Evolutionary conservation across 2,329 filamentous ascomycete species (phyloP).

Genomic region (Fusarium veterinarium): DNA sequence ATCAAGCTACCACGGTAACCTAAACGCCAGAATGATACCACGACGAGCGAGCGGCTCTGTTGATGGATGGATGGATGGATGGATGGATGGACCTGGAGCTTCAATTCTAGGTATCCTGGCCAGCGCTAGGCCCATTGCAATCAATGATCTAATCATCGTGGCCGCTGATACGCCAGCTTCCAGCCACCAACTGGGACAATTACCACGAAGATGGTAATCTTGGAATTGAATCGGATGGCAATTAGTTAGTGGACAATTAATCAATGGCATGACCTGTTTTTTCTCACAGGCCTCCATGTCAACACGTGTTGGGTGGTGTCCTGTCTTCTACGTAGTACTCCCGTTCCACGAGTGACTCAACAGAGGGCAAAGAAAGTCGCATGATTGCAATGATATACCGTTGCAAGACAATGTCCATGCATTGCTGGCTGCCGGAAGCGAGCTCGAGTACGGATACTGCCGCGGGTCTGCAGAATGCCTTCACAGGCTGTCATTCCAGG

Average conservation of each 20-base stretch:
- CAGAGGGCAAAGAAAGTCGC: slow-evolving; percentile 20
- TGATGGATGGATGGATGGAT: not conserved
- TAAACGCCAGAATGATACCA: slow-evolving; percentile 4
- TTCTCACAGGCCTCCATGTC: slow-evolving; percentile 17
- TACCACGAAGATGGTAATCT: slow-evolving; percentile 41
- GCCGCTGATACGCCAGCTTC: slow-evolving; percentile 30
- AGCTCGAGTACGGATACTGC: slow-evolving; percentile 33
- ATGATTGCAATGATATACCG: slow-evolving; percentile 22
- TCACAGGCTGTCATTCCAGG: not conserved
- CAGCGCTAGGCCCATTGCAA: slow-evolving; percentile 34
- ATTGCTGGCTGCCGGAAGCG: not conserved
- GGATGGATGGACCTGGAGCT: not conserved
- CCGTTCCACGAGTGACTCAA: slow-evolving; percentile 12
- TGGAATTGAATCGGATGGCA: slow-evolving; percentile 33
- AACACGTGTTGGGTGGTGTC: slow-evolving; percentile 40
- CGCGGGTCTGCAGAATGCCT: not conserved
- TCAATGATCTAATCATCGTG: slow-evolving; percentile 28
- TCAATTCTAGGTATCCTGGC: slow-evolving; percentile 2
- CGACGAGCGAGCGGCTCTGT: not conserved
- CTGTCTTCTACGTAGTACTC: slow-evolving; percentile 30
- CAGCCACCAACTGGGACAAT: slow-evolving; percentile 29
- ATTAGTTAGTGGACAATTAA: slow-evolving; percentile 10
- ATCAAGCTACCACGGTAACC: slow-evolving; percentile 23
- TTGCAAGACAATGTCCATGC: slow-evolving; percentile 21
- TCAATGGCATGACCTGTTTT: slow-evolving; percentile 34